phyloP scores from a whole-genome alignment of 345 rosid genomes.

The Clarkia xantiana region DNA sequence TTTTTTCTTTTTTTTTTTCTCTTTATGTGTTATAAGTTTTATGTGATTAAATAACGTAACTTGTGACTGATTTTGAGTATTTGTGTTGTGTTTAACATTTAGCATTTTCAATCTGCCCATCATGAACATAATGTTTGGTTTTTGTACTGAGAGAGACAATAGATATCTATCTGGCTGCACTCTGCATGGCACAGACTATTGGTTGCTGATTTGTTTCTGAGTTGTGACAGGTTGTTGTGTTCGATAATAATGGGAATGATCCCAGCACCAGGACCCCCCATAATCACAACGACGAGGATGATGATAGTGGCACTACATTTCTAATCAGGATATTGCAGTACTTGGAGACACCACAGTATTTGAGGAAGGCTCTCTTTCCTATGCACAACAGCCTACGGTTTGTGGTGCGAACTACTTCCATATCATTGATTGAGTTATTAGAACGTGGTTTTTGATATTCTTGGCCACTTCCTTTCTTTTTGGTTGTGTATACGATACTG shows the following conservation, averaged over 20 bases:
- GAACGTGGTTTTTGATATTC: neutral
- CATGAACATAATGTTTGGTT: too few species aligned
- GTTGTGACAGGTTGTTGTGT: constrained; percentile 58
- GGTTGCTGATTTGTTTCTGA: neutral
- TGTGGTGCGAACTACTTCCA: constrained; percentile 40
- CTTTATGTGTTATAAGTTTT: neutral
- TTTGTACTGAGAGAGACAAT: too few species aligned
- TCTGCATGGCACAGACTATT: too few species aligned
- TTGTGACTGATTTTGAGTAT: neutral
- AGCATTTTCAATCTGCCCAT: too few species aligned
- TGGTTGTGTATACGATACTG: neutral
- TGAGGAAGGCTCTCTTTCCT: constrained; percentile 75
- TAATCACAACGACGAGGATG: constrained; percentile 16
- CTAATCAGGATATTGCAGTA: constrained; percentile 67
- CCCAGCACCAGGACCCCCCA: too few species aligned
- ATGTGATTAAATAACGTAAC: neutral
- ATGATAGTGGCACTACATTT: constrained; percentile 67
- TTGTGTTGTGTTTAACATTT: neutral
- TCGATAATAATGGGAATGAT: constrained; percentile 39
- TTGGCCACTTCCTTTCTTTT: neutral
- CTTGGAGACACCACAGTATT: constrained; percentile 86
- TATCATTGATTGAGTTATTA: neutral
- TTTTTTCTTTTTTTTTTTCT: neutral
- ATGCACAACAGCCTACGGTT: constrained; percentile 60
- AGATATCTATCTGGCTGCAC: too few species aligned